These are phyloP conservation scores for Diplodia mutila DNA, from an alignment of 2,329 filamentous ascomycete genomes.

Conservation along the genomic window DNA sequence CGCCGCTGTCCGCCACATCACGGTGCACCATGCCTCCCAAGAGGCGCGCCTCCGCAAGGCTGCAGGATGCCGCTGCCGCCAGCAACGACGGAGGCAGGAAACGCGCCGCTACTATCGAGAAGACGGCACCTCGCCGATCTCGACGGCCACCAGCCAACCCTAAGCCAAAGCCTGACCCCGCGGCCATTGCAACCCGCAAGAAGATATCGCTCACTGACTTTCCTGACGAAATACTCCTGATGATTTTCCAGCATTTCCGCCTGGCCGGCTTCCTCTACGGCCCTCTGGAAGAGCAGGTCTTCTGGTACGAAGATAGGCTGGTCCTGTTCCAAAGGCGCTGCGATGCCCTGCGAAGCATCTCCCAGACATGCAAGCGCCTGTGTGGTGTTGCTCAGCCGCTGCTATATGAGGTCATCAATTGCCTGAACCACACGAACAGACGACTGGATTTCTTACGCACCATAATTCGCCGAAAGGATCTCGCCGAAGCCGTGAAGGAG, in stretches of 20 bases:
- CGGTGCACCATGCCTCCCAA: neutral
- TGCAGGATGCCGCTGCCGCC: neutral
- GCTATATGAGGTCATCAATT: neutral
- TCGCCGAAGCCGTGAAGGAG: constrained; percentile 1
- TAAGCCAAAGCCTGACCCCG: neutral
- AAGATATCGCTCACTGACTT: neutral
- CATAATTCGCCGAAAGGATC: neutral
- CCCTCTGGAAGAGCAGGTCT: neutral
- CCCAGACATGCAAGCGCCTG: neutral
- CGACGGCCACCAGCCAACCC: neutral
- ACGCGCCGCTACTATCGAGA: neutral
- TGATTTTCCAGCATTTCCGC: neutral
- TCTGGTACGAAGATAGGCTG: neutral
- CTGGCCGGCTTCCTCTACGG: neutral
- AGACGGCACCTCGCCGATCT: neutral
- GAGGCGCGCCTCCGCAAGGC: neutral
- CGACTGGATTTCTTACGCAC: neutral
- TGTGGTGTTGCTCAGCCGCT: constrained; percentile 6
- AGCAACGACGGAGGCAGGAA: neutral
- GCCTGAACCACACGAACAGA: neutral
- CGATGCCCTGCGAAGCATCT: neutral
- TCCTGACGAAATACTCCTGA: neutral
- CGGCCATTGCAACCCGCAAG: neutral
- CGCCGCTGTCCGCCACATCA: neutral
- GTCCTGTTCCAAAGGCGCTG: neutral